Conservation (phyloP, 2,329 filamentous ascomycete species). For the Blastomyces percursus region DNA sequence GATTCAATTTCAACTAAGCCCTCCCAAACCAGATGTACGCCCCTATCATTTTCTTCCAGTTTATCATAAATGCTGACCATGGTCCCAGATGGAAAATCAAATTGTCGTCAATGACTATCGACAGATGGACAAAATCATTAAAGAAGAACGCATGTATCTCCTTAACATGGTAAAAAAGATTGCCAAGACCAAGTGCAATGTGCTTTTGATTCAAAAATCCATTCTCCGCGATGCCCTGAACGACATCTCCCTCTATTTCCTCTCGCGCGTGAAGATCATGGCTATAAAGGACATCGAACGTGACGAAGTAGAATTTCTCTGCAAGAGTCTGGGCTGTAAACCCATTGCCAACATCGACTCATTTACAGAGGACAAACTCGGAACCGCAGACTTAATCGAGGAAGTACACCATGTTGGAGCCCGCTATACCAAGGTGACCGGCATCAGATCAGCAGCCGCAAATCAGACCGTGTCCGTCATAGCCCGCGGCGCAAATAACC, state of each 20-base stretch:
- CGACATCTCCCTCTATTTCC: slow-evolving; percentile 92
- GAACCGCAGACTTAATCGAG: slow-evolving; percentile 84
- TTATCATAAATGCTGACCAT: slow-evolving; percentile 16
- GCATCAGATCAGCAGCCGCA: slow-evolving; percentile 62
- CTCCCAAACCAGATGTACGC: slow-evolving; percentile 87
- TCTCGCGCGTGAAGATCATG: slow-evolving; percentile 92
- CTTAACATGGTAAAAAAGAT: slow-evolving; percentile 99
- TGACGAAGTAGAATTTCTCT: slow-evolving; percentile 98
- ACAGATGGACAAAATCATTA: slow-evolving; percentile 99
- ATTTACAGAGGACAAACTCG: slow-evolving; percentile 97
- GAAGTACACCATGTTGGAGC: slow-evolving; percentile 79
- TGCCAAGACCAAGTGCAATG: slow-evolving; percentile 99
- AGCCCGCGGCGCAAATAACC: slow-evolving; percentile 80
- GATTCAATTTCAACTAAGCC: slow-evolving; percentile 97
- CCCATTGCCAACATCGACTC: slow-evolving; percentile 97
- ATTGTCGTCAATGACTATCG: slow-evolving; percentile 99
- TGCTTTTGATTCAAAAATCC: slow-evolving; percentile 95
- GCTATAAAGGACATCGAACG: slow-evolving; percentile 96
- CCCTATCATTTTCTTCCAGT: slow-evolving; percentile 9
- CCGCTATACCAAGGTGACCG: slow-evolving; percentile 88
- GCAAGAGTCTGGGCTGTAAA: slow-evolving; percentile 98
- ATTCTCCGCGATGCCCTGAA: slow-evolving; percentile 97
- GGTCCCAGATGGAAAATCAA: slow-evolving; percentile 84
- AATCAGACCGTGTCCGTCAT: slow-evolving; percentile 87
- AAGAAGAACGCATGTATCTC: slow-evolving; percentile 96